A percentile compares a stretch with the other conserved stretches of the same genome.
phyloP scores from a whole-genome alignment of 495 filamentous ascomycete species.

The Margaritispora aquatica region DNA sequence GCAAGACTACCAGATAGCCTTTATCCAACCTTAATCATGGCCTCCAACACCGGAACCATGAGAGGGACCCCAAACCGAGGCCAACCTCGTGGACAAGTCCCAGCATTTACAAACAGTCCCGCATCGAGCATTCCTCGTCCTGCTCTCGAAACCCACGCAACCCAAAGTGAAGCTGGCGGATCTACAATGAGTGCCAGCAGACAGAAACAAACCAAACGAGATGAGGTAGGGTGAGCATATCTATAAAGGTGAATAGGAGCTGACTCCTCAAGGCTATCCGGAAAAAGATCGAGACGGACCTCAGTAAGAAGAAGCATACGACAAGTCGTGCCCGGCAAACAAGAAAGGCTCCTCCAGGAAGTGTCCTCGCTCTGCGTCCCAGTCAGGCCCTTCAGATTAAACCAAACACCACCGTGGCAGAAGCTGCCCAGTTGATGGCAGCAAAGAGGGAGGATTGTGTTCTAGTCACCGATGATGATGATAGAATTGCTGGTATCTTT shows the following conservation, averaged over 20 bases:
- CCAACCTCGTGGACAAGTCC: conserved; percentile 58
- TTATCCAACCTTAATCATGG: conserved; percentile 13
- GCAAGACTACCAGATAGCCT: background rate
- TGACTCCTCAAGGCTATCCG: conserved; percentile 72
- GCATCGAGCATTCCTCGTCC: conserved; percentile 78
- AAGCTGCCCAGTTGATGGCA: conserved; percentile 97
- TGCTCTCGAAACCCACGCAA: conserved; percentile 56
- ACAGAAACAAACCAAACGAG: conserved; percentile 91
- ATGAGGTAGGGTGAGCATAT: conserved; percentile 67
- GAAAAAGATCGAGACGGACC: conserved; percentile 91
- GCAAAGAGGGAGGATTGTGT: conserved; percentile 98
- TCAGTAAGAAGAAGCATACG: conserved; percentile 91
- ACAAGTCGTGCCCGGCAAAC: conserved; percentile 70
- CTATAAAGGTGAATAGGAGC: background rate
- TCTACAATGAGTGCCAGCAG: conserved; percentile 81
- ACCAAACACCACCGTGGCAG: conserved; percentile 86
- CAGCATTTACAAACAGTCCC: conserved; percentile 62
- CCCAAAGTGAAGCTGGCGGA: conserved; percentile 60
- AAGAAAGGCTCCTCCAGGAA: conserved; percentile 91
- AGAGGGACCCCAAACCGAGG: conserved; percentile 56
- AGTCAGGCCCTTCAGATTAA: conserved; percentile 98
- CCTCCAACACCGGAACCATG: conserved; percentile 30
- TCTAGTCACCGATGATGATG: conserved; percentile 97
- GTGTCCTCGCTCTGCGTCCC: conserved; percentile 89
- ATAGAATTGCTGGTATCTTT: conserved; percentile 96